A percentile compares a stretch with the other conserved stretches of the same genome.
Evolutionary conservation across 2,329 filamentous ascomycete genomes (phyloP).

Genomic region (Verticillium klebahnii): DNA sequence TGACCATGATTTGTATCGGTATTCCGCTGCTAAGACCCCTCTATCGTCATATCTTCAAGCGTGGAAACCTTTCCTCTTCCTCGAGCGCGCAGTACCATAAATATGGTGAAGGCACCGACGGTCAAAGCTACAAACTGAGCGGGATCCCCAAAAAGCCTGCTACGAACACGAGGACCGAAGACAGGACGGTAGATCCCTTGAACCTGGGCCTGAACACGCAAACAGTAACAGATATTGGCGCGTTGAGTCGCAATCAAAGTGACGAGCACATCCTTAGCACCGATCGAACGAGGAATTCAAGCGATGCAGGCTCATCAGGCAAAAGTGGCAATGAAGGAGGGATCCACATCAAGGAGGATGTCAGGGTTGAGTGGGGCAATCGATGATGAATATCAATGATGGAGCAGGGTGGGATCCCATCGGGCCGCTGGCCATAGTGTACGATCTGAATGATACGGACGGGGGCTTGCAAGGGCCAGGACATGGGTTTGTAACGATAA

Average conservation of each 20-base stretch:
- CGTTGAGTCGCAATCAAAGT: background rate
- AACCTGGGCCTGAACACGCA: background rate
- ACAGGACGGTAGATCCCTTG: background rate
- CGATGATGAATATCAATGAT: background rate
- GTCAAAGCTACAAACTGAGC: background rate
- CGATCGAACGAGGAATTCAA: background rate
- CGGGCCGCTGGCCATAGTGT: background rate
- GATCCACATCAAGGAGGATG: background rate
- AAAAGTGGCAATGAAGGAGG: background rate
- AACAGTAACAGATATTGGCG: background rate
- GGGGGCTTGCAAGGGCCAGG: no score
- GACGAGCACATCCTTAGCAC: background rate
- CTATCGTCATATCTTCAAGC: background rate
- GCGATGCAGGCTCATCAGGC: background rate
- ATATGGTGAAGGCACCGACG: background rate
- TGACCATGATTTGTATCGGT: conserved; percentile 15
- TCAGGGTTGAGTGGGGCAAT: background rate
- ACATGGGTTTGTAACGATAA: no score
- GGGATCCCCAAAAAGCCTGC: background rate
- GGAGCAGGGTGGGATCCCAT: background rate
- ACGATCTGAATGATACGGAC: background rate
- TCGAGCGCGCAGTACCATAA: background rate
- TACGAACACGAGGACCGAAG: background rate
- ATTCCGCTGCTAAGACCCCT: background rate
- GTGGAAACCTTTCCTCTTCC: background rate